Evolutionary conservation across 306 rosid species (phyloP), one percentile per base, ranked within the genome.

Genomic region (Sesbania bispinosa): DNA sequence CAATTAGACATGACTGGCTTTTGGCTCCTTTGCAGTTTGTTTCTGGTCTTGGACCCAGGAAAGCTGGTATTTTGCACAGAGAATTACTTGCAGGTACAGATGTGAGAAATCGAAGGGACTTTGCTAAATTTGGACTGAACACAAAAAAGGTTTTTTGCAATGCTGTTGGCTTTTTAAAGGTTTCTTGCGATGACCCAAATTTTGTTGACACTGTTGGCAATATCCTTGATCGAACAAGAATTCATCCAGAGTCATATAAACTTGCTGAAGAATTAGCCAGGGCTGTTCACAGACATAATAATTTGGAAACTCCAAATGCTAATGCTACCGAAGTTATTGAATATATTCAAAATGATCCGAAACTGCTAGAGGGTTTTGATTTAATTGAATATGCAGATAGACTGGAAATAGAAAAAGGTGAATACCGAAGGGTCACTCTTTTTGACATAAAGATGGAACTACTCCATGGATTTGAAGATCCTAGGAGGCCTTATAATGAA

Each of bases 211-310:
- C 47, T 47, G 79, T 42, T 71, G 72, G 47, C 69, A 36, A 60
- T 61, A 47, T 42, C 53, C 79, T 83, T 43, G 87, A 83, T 29
- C 24, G 46, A 46, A 83, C 87, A 14, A 79, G 87, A 71, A 73
- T 83, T 79, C 87, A 83, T 76, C 87, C 87, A 51, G 84, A 83
- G 71, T 83, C 87, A 11, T 83, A 83, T 47, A 23, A 43, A 55
- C 82, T 83, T 60, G 84, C 84, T 42, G 82, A 76, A 42, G 84
- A 83, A 7, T 71, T 83, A 41, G 84, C 87, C 41, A 69, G 33
- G 62, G 81, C 84, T 63, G 74, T 83, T 65, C 55, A 68, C 69
- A 52, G 15, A 48, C 30, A 71, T 52, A 20, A 32, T 35, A 38
- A 63, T 26, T 11, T 14, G 30, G 75, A 54, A 68, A 62, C 61